These are phyloP conservation scores for Leptodermis oblonga DNA, from an alignment of 257 asterid species.

Conservation along the genomic window DNA sequence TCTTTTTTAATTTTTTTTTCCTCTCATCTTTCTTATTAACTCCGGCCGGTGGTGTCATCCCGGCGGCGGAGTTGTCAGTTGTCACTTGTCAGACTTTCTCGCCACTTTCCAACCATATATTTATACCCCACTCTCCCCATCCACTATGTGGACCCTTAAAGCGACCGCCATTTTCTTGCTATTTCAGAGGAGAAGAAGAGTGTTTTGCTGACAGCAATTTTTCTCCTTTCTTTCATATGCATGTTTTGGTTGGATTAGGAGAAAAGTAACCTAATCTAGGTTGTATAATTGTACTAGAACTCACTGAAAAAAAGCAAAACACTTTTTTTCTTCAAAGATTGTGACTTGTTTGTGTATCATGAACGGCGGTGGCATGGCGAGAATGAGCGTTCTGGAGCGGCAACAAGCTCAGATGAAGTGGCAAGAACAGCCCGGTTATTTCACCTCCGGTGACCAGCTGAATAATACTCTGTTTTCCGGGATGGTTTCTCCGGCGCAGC, in stretches of 20 bases:
- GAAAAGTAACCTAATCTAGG: constrained; percentile 35
- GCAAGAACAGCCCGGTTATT: constrained; percentile 39
- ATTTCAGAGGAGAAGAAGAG: not conserved
- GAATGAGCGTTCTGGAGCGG: constrained; percentile 45
- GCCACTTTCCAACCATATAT: constrained; percentile 30
- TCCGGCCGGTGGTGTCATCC: constrained; percentile 36
- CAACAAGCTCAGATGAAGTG: constrained; percentile 42
- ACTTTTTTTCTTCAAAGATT: not conserved
- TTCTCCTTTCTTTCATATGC: constrained; percentile 6
- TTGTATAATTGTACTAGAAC: not conserved
- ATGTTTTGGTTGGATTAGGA: constrained; percentile 20
- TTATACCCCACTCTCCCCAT: constrained; percentile 27
- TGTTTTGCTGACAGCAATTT: constrained; percentile 12
- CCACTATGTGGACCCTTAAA: constrained; percentile 14
- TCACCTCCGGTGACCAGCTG: constrained; percentile 27
- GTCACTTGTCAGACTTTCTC: constrained; percentile 44
- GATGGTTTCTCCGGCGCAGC: constrained; percentile 23
- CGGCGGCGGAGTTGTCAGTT: constrained; percentile 26
- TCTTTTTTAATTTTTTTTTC: too few species aligned
- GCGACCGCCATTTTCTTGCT: constrained; percentile 16
- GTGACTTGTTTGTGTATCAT: not conserved
- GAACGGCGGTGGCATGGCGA: constrained; percentile 16
- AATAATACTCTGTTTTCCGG: constrained; percentile 9
- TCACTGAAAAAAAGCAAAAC: not conserved
- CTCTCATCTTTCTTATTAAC: constrained; percentile 19